These are phyloP conservation scores for Clavaria fumosa DNA, from an alignment of 768 basidiomycete species.

Conservation along the genomic window DNA sequence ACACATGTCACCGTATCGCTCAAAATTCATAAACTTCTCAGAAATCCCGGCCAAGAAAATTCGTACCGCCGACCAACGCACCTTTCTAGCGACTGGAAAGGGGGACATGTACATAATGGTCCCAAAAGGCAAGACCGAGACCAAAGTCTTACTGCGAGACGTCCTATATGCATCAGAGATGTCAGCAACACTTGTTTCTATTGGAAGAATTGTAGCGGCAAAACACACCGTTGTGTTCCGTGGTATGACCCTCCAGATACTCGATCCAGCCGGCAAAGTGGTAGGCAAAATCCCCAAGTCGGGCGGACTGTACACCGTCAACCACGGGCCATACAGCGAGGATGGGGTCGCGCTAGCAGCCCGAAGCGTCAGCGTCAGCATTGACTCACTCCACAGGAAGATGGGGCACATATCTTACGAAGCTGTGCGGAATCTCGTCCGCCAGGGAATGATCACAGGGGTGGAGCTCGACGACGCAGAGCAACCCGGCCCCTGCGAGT, in stretches of 20 bases:
- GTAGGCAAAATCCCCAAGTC: conserved; percentile 12
- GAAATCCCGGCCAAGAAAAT: conserved; percentile 16
- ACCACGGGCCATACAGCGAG: conserved; percentile 5
- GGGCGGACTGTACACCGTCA: conserved; percentile 13
- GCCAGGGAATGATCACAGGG: conserved; percentile 13
- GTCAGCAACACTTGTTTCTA: conserved; percentile 19
- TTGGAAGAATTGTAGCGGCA: conserved; percentile 16
- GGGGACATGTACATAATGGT: conserved; percentile 18
- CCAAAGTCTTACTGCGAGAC: conserved; percentile 14
- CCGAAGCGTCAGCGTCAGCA: conserved; percentile 11
- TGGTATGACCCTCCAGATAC: conserved; percentile 15
- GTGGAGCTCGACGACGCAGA: conserved; percentile 12
- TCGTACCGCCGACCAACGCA: conserved; percentile 17
- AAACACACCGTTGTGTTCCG: conserved; percentile 14
- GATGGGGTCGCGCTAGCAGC: conserved; percentile 7
- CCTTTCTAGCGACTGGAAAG: conserved; percentile 18
- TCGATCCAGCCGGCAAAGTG: conserved; percentile 9
- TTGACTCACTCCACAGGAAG: conserved; percentile 15
- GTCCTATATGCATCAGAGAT: conserved; percentile 19
- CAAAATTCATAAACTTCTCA: conserved; percentile 18
- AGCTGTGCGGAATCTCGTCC: conserved; percentile 11
- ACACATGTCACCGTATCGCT: conserved; percentile 22
- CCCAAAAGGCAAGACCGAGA: conserved; percentile 12
- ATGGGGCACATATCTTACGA: conserved; percentile 16
- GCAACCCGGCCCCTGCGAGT: conserved; percentile 12